Evolutionary conservation across 768 basidiomycete species (phyloP).

Genomic region (Sarcodon sp.): DNA sequence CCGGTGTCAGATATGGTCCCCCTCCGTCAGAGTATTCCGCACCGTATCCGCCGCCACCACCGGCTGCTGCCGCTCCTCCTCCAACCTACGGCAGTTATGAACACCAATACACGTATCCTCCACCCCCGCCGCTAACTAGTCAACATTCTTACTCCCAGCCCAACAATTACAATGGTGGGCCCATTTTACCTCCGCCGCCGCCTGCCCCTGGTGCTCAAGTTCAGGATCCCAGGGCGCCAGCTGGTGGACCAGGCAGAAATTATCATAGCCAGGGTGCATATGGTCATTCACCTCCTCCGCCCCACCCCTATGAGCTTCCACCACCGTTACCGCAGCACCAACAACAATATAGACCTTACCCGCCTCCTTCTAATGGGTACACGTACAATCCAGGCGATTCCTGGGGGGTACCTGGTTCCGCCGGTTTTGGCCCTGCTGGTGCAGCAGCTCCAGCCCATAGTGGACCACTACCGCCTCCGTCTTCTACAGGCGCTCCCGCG

Average conservation of each 20-base stretch:
- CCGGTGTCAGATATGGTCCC: conserved; percentile 7
- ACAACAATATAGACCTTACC: conserved; percentile 6
- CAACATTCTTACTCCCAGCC: conserved; percentile 1
- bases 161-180: conserved; percentile 3
- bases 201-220: conserved; percentile 3
- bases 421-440: not conserved
- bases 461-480: not conserved
- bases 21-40: conserved; percentile 2
- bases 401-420: conserved; percentile 3
- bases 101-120: conserved; percentile 3
- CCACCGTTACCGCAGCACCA: conserved; percentile 16
- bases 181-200: conserved; percentile 4
- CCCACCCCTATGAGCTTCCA: conserved; percentile 9
- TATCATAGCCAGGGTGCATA: conserved; percentile 5
- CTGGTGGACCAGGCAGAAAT: conserved; percentile 9
- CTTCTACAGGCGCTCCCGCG: not conserved
- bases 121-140: conserved; percentile 4
- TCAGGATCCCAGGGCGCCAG: conserved; percentile 4
- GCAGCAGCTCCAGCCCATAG: not conserved
- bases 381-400: conserved; percentile 2
- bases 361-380: conserved; percentile 6
- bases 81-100: conserved; percentile 1
- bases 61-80: conserved; percentile 8
- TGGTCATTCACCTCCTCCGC: conserved; percentile 6
- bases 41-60: conserved; percentile 7